Evolutionary conservation across 192 early-diverging fungal species (phyloP).

Genomic region (Helicostylum pulchrum): DNA sequence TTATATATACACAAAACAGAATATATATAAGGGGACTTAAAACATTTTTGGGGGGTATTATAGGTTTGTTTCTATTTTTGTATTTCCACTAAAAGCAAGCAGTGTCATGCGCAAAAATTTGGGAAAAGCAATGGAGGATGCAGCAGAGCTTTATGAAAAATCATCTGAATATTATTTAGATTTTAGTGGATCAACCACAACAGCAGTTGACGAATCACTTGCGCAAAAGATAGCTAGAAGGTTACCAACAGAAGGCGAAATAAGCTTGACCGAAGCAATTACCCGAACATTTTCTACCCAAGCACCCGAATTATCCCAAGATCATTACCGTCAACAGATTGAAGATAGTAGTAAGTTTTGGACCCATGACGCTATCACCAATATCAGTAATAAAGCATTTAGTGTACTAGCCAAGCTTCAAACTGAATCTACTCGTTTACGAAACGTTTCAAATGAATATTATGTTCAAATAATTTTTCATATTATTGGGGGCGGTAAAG

Average conservation of each 20-base stretch:
- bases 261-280: neutral
- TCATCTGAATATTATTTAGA: constrained; percentile 10
- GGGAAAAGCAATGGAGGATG: constrained; percentile 14
- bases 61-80: constrained; percentile 12
- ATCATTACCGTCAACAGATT: neutral
- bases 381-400: constrained; percentile 7
- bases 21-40: neutral
- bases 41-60: neutral
- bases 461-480: constrained; percentile 10
- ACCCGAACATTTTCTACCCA: constrained; percentile 6
- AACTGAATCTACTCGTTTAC: constrained; percentile 10
- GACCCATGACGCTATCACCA: neutral
- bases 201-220: neutral
- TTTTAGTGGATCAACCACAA: neutral
- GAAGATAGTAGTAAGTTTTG: neutral
- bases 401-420: constrained; percentile 5
- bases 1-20: neutral
- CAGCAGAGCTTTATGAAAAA: constrained; percentile 18
- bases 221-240: neutral
- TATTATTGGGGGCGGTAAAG: constrained; percentile 5
- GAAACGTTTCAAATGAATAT: constrained; percentile 15
- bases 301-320: neutral
- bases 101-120: constrained; percentile 9
- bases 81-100: constrained; percentile 21
- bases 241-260: neutral